Base-by-base conservation (phyloP, 2,329 filamentous ascomycete genomes). In the Trichoderma sp. region DNA sequence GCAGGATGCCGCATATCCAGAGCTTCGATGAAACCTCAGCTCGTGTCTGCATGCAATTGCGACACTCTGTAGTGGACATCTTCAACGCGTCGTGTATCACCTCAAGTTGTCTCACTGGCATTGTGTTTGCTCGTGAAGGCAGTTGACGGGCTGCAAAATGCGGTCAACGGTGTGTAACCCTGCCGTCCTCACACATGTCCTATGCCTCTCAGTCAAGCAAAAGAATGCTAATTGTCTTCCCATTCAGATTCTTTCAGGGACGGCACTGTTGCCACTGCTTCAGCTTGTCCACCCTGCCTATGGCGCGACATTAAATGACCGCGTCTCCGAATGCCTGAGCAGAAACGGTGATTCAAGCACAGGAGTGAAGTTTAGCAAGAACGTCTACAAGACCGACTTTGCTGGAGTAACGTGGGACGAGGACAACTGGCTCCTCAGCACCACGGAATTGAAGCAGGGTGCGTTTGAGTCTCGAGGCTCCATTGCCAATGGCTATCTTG, bases 401-500 rank as follows among this genome's bases (percentile, higher is more conserved):
- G 60, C 76, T 1, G 80, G 80, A 3, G 79, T 81, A 3, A 79
- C 80, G 2, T 81, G 80, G 80, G 79, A 81, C 71, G 75, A 79
- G 5, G 76, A 77, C n/a, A 77, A 80, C 9, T 81, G 80, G 80
- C 64, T 79, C 12, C 77, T 81, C 29, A 77, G 71, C 33, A 80
- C 78, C n/a, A 79, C 80, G 0, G 50, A 68, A 2, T 75, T 80
- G 11, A 77, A 80, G 65, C 80, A 79, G 33, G 81, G 80, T 1
- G 78, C 79, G 21, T 82, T 78, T 71, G 79, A 82, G 66, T 78
- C 79, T 2, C 79, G 81, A n/a, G 79, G 79, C 65, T 80, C 80
- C 29, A 75, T 82, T 4, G 79, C 81, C 8, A 84, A 82, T 38
- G 81, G 81, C 41, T 82, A 81, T 33, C 74, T 82, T 0, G 81